Percentiles rank a stretch among this genome's conserved stretches.
Conservation (phyloP, 148 eudicot species). For the Hydrangea macrophylla region DNA sequence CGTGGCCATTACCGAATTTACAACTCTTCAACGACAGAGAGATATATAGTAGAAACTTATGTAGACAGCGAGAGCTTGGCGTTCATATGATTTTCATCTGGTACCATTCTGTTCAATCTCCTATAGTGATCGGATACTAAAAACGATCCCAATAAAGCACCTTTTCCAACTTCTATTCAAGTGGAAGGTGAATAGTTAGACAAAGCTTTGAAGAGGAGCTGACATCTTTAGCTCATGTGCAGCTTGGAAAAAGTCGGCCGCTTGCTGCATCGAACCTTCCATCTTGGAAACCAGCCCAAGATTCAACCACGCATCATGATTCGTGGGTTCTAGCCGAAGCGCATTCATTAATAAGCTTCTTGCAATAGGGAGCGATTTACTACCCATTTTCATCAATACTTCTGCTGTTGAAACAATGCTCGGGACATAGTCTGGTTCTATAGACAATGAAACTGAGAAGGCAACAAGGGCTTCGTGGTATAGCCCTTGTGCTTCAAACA, state of each 20-base stretch:
- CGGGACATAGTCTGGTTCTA: slow-evolving; percentile 71
- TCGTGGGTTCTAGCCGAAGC: slow-evolving; percentile 67
- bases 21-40: neutral
- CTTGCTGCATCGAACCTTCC: slow-evolving; percentile 72
- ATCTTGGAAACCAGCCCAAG: slow-evolving; percentile 65
- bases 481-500: slow-evolving; percentile 42
- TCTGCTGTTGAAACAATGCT: slow-evolving; percentile 64
- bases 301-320: slow-evolving; percentile 73
- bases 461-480: slow-evolving; percentile 65
- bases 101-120: neutral
- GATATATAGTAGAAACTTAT: no score
- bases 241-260: slow-evolving; percentile 91
- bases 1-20: neutral
- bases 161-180: neutral
- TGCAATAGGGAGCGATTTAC: slow-evolving; percentile 46
- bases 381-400: slow-evolving; percentile 47
- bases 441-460: slow-evolving; percentile 59
- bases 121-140: neutral
- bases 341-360: slow-evolving; percentile 79
- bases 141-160: neutral
- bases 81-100: no score
- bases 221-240: slow-evolving; percentile 79
- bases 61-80: no score
- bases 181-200: neutral
- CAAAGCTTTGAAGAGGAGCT: slow-evolving; percentile 57